Evolutionary conservation across 257 asterid species (phyloP), one percentile per base, ranked within the genome.

Genomic region (Rhazya stricta): DNA sequence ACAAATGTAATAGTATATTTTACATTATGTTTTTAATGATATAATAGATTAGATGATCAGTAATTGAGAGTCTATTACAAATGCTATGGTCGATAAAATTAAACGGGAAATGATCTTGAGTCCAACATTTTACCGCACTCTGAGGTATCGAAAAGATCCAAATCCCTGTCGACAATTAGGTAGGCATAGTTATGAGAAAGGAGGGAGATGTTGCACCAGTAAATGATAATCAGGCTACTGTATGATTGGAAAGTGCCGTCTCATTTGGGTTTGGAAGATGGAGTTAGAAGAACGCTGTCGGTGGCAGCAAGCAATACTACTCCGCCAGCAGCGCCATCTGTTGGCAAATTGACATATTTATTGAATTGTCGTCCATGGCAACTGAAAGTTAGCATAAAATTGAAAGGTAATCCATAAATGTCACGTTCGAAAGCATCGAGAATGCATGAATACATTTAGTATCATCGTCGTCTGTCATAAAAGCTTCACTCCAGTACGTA

Each of bases 211-310:
- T 8, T 36, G 29, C 70, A 36, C 27, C 70, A 1, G 46, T 36
- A 6, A 65, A 36, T 34, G 30, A 21, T 7, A 13, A 9, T 37
- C 61, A 39, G 34, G 11, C 0, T 23, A 16, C 16, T 41, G n/a
- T 9, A 61, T 42, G 57, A 53, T 23, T 46, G 51, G 32, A 11
- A 69, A 77, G 69, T 63, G 70, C 69, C 69, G 77, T 78, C 12
- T 72, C 45, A 66, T 61, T 65, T 63, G 77, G 81, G 77, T 72
- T 71, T 45, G 5, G 32, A 6, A 23, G 13, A 41, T 39, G 74
- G 48, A 34, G 45, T 60, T 30, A 32, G 73, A 43, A 74, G 76
- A 74, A 25, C 41, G 76, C 34, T 79, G 81, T 78, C 62, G 81
- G 78, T 72, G 16, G 69, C 67, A 48, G 27, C 51, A 34, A 21